These are phyloP conservation scores for Tetradesmus obliquus DNA, from an alignment of 139 green algal genomes.

Conservation along the genomic window DNA sequence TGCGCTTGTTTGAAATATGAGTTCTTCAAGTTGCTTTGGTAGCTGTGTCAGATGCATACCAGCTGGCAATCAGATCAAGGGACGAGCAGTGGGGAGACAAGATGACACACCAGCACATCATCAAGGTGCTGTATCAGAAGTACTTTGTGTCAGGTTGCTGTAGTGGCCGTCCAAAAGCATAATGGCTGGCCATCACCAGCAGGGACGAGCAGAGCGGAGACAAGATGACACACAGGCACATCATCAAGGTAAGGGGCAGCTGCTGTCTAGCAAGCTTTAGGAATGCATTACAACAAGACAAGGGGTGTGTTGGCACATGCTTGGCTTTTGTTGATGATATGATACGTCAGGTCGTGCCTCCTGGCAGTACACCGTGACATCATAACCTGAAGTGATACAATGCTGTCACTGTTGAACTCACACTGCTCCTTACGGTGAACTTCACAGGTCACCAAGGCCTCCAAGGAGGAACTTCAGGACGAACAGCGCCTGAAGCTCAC, in stretches of 20 bases:
- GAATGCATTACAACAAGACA: not conserved
- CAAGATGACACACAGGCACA: not conserved
- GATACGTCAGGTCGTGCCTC: not conserved
- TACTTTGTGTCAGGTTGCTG: too few species aligned
- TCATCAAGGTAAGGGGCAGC: slow-evolving; percentile 1
- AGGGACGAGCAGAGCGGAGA: not conserved
- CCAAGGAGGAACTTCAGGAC: not conserved
- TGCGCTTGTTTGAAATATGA: not conserved
- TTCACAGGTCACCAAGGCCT: not conserved
- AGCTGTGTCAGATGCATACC: too few species aligned
- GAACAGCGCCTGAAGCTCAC: slow-evolving; percentile 5
- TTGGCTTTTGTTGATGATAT: not conserved
- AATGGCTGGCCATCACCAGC: not conserved
- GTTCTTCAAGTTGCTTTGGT: too few species aligned
- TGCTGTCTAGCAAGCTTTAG: not conserved
- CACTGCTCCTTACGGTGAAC: not conserved
- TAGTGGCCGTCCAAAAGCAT: too few species aligned
- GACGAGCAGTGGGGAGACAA: too few species aligned
- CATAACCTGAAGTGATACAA: not conserved
- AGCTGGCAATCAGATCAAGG: too few species aligned
- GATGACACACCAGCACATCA: too few species aligned
- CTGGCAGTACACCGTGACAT: not conserved
- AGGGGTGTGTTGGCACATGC: not conserved
- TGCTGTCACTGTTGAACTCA: too few species aligned
- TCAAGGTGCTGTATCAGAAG: too few species aligned